Base-by-base conservation (phyloP, 768 basidiomycete species). In the Ramaria sp. region DNA sequence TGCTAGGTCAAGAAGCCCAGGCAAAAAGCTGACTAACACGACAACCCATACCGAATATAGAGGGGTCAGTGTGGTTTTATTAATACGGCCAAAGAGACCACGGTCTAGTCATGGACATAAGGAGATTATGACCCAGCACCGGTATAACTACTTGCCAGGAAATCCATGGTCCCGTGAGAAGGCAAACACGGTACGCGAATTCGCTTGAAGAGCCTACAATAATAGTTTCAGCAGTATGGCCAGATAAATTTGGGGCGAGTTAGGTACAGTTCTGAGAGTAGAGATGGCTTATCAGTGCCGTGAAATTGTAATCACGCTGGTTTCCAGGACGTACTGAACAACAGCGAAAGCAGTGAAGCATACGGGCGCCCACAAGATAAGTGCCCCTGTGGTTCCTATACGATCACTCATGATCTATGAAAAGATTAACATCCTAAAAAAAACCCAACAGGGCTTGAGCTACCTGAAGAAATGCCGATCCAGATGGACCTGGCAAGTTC, bases 261-360 rank as follows among this genome's bases (percentile, higher is more conserved):
- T 2, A 48, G 6, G 12, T 37, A 57, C 55, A n/a, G 55, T 57
- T 49, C 55, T 57, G 20, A 22, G 20, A 27, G 27, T 27, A 27
- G 27, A 27, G 27, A 27, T 27, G 2, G 13, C 34, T 37, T 1
- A 7, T 37, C 34, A 37, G 34, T 10, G 34, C 34, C 1, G 9
- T 37, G 34, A 9, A 37, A 37, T 27, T 27, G 27, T 5, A 7
- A 37, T 7, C 34, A 37, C 33, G 10, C 9, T 37, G 48, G 20
- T 38, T 34, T 19, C 19, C 19, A 30, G 7, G 20, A 50, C 83
- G 13, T 80, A 84, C 68, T 89, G 87, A 17, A 81, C 82, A 56
- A 90, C 88, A 67, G 89, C 89, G 73, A 91, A 92, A 0, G 91
- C 91, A 15, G 90, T 89, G 57, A 88, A 66, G 73, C 90, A 91